These are phyloP conservation scores for Berkeleyomyces basicola DNA, from an alignment of 2,329 filamentous ascomycete species.

Conservation along the genomic window DNA sequence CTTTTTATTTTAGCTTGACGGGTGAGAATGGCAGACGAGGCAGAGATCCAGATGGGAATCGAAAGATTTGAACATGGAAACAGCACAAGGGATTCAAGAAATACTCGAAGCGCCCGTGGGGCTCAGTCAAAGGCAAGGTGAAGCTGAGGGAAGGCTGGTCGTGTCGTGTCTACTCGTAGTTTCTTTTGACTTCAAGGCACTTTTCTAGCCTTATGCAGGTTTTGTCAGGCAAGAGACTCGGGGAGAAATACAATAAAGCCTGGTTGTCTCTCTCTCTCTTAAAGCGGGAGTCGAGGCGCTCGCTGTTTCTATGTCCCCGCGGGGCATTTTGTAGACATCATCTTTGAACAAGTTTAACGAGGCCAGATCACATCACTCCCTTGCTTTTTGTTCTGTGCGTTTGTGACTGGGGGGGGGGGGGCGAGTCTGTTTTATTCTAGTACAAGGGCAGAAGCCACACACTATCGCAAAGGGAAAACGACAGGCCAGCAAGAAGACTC, in stretches of 20 bases:
- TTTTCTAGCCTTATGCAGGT: background rate
- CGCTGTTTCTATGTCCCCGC: background rate
- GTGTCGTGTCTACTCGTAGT: background rate
- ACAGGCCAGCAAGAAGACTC: background rate
- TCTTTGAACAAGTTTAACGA: background rate
- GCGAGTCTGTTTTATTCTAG: background rate
- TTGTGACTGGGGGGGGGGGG: background rate
- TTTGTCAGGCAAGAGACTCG: background rate
- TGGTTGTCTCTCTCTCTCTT: background rate
- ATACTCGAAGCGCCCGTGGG: too few relatives aligned
- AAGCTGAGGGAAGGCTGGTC: background rate
- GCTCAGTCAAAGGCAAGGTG: background rate
- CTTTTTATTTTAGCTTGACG: background rate
- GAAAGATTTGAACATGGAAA: too few relatives aligned
- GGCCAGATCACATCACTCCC: background rate
- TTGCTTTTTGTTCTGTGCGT: background rate
- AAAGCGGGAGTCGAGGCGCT: background rate
- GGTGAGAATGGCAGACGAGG: too few relatives aligned
- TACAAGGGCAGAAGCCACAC: background rate
- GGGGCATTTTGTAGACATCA: background rate
- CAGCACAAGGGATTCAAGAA: too few relatives aligned
- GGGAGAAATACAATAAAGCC: background rate
- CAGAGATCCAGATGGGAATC: too few relatives aligned
- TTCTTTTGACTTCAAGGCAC: background rate
- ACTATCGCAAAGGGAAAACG: background rate